phyloP scores from a whole-genome alignment of 306 rosid species.

The Benincasa hispida region DNA sequence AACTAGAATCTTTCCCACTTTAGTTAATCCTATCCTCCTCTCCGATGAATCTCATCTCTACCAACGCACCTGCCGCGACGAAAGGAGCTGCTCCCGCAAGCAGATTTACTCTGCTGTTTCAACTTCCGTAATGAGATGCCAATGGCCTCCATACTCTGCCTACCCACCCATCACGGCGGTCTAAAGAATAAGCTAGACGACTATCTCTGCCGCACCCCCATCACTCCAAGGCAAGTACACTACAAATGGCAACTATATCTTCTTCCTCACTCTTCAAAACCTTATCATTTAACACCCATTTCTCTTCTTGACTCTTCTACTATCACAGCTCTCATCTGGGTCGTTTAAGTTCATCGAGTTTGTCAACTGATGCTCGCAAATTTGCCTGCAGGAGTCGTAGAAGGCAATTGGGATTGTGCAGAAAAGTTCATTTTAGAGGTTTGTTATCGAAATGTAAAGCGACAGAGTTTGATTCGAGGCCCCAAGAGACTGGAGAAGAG shows the following conservation, averaged over 20 bases:
- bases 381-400: background rate
- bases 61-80: background rate
- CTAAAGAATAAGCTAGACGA: background rate
- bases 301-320: background rate
- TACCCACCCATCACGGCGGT: background rate
- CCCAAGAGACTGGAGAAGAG: conserved; percentile 18
- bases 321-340: background rate
- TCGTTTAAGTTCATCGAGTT: background rate
- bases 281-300: background rate
- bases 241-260: background rate
- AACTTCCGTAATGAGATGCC: background rate
- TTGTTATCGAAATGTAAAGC: background rate
- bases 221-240: background rate
- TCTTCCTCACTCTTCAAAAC: background rate
- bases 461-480: conserved; percentile 8
- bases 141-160: background rate
- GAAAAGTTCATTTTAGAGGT: conserved; percentile 2
- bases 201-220: background rate
- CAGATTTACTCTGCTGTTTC: background rate
- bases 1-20: background rate
- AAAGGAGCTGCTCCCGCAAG: background rate
- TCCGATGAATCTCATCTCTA: background rate
- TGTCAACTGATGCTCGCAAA: background rate
- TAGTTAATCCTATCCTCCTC: background rate
- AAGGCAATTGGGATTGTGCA: background rate